Conservation (phyloP, 1,284 basidiomycete genomes). For the Lentinula novae-zelandiae region DNA sequence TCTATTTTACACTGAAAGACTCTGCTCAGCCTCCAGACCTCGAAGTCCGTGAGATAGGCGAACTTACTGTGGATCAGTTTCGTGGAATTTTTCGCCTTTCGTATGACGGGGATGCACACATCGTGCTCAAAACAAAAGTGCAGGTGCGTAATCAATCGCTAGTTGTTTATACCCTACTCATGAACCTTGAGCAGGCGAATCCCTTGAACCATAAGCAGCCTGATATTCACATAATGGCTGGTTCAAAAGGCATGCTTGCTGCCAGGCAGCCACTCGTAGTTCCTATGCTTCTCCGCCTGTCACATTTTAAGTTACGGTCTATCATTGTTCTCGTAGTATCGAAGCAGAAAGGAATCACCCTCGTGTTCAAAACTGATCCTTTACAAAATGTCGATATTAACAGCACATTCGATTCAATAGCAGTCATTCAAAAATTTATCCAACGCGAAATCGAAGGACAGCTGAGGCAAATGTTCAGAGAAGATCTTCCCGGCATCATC, state of each 20-base stretch:
- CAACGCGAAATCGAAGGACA: slow-evolving; percentile 97
- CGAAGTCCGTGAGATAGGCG: slow-evolving; percentile 97
- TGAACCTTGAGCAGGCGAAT: slow-evolving; percentile 65
- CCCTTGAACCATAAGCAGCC: slow-evolving; percentile 89
- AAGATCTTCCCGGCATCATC: slow-evolving; percentile 96
- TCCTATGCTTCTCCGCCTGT: slow-evolving; percentile 97
- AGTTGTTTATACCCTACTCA: neutral
- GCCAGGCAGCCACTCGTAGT: slow-evolving; percentile 93
- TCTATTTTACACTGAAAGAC: neutral
- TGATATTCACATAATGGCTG: slow-evolving; percentile 75
- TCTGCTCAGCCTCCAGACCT: slow-evolving; percentile 84
- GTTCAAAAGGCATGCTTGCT: slow-evolving; percentile 80
- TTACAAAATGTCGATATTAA: slow-evolving; percentile 97
- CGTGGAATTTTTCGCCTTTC: slow-evolving; percentile 96
- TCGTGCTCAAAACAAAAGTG: slow-evolving; percentile 95
- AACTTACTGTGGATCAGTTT: slow-evolving; percentile 94
- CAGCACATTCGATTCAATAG: slow-evolving; percentile 97
- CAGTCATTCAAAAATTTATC: slow-evolving; percentile 95
- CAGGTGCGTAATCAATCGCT: slow-evolving; percentile 56
- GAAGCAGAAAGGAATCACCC: slow-evolving; percentile 94
- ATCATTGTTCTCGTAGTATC: slow-evolving; percentile 98
- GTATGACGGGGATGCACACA: slow-evolving; percentile 94
- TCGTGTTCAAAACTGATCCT: slow-evolving; percentile 99
- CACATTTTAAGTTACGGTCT: slow-evolving; percentile 88
- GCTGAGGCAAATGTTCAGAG: slow-evolving; percentile 95